Conservation (phyloP, 2,329 filamentous ascomycete genomes). For the Alternaria gansuensis region DNA sequence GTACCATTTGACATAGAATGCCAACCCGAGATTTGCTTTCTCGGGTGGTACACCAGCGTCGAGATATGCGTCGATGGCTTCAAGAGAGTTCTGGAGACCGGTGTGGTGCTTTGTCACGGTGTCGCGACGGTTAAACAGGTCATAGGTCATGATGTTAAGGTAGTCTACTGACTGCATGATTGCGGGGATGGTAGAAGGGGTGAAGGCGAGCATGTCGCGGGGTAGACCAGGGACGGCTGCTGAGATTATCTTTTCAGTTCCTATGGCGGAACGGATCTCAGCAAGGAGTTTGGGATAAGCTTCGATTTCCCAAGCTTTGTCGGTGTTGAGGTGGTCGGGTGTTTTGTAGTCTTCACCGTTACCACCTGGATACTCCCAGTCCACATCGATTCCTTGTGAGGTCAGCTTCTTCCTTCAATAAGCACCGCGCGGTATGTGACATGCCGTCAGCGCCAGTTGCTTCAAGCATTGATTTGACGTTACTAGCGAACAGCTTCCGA, state of each 20-base stretch:
- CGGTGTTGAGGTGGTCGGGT: conserved; percentile 62
- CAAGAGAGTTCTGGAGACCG: conserved; percentile 64
- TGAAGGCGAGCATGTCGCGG: conserved; percentile 74
- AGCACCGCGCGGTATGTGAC: conserved; percentile 39
- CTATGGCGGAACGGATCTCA: conserved; percentile 68
- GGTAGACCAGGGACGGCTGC: conserved; percentile 71
- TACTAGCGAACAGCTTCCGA: conserved; percentile 65
- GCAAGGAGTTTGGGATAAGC: conserved; percentile 69
- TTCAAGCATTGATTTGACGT: conserved; percentile 70
- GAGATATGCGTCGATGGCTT: conserved; percentile 67
- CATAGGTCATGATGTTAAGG: conserved; percentile 76
- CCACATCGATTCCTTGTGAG: conserved; percentile 61
- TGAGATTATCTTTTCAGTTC: conserved; percentile 67
- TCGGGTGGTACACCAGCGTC: conserved; percentile 62
- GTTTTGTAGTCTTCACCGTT: conserved; percentile 74
- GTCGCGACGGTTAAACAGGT: conserved; percentile 74
- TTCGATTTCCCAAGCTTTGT: conserved; percentile 67
- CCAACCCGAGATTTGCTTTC: conserved; percentile 71
- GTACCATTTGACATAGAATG: conserved; percentile 75
- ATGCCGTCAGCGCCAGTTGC: conserved; percentile 68
- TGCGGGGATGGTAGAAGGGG: conserved; percentile 61
- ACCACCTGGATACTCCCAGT: conserved; percentile 72
- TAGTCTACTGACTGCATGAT: conserved; percentile 71
- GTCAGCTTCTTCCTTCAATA: background rate
- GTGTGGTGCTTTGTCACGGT: conserved; percentile 70